Evolutionary conservation across 2,329 filamentous ascomycete genomes (phyloP), one percentile per base, ranked within the genome.

Genomic region (Hirsutella thompsonii): DNA sequence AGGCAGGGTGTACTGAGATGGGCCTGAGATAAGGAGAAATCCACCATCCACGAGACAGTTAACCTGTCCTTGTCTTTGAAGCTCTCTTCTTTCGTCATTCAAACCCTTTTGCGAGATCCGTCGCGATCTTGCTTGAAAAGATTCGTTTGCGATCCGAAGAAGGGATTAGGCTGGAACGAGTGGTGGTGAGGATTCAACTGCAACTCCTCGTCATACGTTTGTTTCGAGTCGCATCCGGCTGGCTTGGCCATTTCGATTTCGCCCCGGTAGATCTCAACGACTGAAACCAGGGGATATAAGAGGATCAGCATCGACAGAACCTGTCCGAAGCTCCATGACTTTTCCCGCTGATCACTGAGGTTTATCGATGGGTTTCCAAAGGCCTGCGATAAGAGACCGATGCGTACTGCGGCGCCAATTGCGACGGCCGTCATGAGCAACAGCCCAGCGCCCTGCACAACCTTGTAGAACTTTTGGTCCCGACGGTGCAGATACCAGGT

Each of bases 401-500:
- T 68, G 16, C 78, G 67, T 5, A 72, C 60, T 0, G 73, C 70
- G 1, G 76, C 76, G 10, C 74, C 76, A 18, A 78, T 59, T 9
- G 75, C 75, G 47, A 76, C 73, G 10, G 62, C 74, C 2, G 60
- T 57, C 62, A 76, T 77, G n/a, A 76, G 57, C 6, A 71, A 48
- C 26, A 79, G 55, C 1, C 77, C 73, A 0, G 66, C 59, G 2
- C 69, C 55, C 56, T 74, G 76, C 11, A 78, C 62, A 2, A 54
- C 52, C 47, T 68, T 72, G 52, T 77, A 70, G 59, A 74, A 79
- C 21, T 59, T 61, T 44, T 73, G 69, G 16, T 58, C 53, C 16
- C 70, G 66, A 45, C 64, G 68, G 51, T 83, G 78, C 30, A 83
- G 60, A 51, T 81, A 82, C 74, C 74, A 81, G 0, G 76, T 78